Evolutionary conservation across 345 rosid species (phyloP), one percentile per base, ranked within the genome.

Genomic region (Salix udensis): DNA sequence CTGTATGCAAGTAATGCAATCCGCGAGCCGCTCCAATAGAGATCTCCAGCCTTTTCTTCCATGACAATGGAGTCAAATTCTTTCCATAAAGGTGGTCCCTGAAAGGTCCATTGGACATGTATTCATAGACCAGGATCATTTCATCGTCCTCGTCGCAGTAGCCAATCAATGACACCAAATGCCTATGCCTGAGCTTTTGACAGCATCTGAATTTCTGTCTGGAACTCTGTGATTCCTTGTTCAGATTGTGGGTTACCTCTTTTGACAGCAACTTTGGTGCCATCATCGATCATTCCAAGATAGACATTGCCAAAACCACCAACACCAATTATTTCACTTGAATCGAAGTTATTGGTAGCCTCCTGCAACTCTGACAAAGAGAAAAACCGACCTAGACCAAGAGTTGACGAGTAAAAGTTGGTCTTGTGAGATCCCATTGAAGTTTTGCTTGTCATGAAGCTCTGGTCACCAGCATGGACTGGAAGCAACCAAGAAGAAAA

Each of bases 251-350:
- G 97, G 74, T 92, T 92, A 61, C 97, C 97, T 81, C 97, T 83
- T 76, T 92, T 92, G 70, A 92, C 92, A 61, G 97, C 97, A 50
- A 92, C 95, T 85, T 89, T 74, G 66, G 90, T 89, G 18, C 88
- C 90, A 52, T 92, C 92, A 50, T 90, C 97, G 15, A 92, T 82
- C 11, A 42, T 73, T 12, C 92, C 91, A 16, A 92, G 37, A 76
- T 92, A 92, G 74, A 92, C 97, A 68, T 92, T 92, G 10, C 97
- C 95, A 67, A 92, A 92, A 42, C 97, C 97, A 16, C 97, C 94
- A 66, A 90, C 91, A 36, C 97, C 97, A 8, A 92, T 90, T 65
- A 92, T 87, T 21, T 77, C 82, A 52, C 85, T 82, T 18, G 90
- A 80, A 64, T 92, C 97, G 13, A 89, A 92, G 69, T 87, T 89